Base-by-base conservation (phyloP, 129 eudicot species). In the Smallanthus sonchifolius region DNA sequence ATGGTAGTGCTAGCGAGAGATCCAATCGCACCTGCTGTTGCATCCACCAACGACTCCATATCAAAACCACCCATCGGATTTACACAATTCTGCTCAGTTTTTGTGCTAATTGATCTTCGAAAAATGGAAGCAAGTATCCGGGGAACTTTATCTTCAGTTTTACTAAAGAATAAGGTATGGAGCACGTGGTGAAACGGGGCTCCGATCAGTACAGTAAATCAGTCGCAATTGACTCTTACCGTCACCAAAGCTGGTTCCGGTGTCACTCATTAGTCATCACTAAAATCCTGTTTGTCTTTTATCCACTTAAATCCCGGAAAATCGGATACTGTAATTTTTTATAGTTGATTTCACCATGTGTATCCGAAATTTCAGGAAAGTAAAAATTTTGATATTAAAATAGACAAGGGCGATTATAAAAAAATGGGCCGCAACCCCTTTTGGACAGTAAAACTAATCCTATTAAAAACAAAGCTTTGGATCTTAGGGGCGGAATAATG, bases 1-100 rank as follows among this genome's bases (percentile, higher is more conserved):
- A 93, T 76, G 36, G 97, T 90, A 43, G 98, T 93, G 81, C 98
- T 93, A 24, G 90, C 91, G 30, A 93, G 86, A 55, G 98, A 77
- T 76, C 98, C 98, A 15, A 93, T 81, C 5, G 98, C 97, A 17
- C 97, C 98, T 9, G 98, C 86, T 7, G 98, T 86, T 75, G 98
- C 98, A 75, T 93, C 98, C 72, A 86, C 88, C 72, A 93, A 65
- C 2, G 98, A 90, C 71, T 93, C 98, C 92, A 93, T 83, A 74
- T 84, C 86, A 51, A 90, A 85, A 67, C 64, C 88, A 80, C 69
- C 88, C 87, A 69, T 69, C 15, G 14, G 44, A 16, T 5, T 59
- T 15, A 8, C n/a, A 19, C 10, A 56, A 7, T 42, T 52, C 7
- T 72, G 68, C 45, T 57, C 68, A 10, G 10, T 0, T 57, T 59